Conservation (phyloP, 805 yeast species). For the Blastobotrys terrestris region DNA sequence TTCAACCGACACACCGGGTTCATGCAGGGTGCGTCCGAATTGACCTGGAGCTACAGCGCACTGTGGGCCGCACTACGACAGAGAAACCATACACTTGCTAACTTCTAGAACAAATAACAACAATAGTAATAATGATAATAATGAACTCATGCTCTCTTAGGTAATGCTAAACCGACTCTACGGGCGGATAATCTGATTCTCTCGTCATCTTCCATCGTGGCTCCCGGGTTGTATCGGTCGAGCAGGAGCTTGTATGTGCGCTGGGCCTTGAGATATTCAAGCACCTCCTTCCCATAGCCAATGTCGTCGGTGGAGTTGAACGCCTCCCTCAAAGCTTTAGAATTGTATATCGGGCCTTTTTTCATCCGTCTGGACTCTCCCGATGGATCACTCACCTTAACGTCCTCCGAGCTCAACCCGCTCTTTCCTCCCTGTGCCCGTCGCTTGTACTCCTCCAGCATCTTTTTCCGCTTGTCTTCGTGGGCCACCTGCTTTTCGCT, state of each 20-base stretch:
- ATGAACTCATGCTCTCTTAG: constrained; percentile 33
- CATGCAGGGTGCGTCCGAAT: constrained; percentile 79
- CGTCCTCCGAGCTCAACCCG: not conserved
- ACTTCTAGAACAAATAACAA: too few species aligned
- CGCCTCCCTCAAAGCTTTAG: constrained; percentile 15
- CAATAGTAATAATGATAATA: not conserved
- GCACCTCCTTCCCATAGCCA: constrained; percentile 51
- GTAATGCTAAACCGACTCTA: constrained; percentile 78
- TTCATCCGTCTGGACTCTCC: not conserved
- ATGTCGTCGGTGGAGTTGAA: constrained; percentile 14
- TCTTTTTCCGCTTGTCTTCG: constrained; percentile 7
- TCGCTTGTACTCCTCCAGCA: constrained; percentile 2
- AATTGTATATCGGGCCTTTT: constrained; percentile 12
- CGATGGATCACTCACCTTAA: not conserved
- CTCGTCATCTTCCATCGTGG: constrained; percentile 70
- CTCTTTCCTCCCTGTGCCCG: not conserved
- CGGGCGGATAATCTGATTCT: constrained; percentile 75
- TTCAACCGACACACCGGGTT: constrained; percentile 74
- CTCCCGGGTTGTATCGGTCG: constrained; percentile 83
- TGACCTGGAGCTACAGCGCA: constrained; percentile 89
- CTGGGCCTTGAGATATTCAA: constrained; percentile 62
- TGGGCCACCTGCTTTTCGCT: constrained; percentile 14
- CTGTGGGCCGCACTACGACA: constrained; percentile 50
- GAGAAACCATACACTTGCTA: constrained; percentile 9
- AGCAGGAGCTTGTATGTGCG: constrained; percentile 70